These are phyloP conservation scores for Fagopyrum esculentum DNA, from an alignment of 148 eudicot species.

Conservation along the genomic window DNA sequence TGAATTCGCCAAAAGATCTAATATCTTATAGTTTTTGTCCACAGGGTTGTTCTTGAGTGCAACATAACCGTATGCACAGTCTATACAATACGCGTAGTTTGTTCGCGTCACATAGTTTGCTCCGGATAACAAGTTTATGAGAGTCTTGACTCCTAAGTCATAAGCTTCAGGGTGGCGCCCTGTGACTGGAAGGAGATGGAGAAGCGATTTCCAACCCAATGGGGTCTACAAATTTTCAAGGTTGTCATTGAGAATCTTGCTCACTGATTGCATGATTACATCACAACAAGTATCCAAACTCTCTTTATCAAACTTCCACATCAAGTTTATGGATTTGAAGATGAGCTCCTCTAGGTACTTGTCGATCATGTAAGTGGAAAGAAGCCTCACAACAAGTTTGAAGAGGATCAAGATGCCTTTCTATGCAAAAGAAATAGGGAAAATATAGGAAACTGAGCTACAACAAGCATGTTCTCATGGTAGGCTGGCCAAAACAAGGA, in stretches of 20 bases:
- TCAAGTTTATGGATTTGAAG: constrained; percentile 66
- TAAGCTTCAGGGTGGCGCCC: no score
- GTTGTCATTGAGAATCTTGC: constrained; percentile 45
- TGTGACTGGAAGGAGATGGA: no score
- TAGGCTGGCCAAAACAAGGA: constrained; percentile 65
- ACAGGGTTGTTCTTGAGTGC: constrained; percentile 64
- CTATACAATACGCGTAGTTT: constrained; percentile 62
- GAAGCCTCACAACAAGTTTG: constrained; percentile 44
- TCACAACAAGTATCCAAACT: constrained; percentile 62
- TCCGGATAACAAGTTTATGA: no score
- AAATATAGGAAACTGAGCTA: constrained; percentile 69
- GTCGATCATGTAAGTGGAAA: constrained; percentile 43
- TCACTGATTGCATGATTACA: constrained; percentile 38
- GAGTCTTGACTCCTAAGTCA: no score
- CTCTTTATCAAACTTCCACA: constrained; percentile 80
- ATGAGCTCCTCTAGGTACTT: constrained; percentile 61
- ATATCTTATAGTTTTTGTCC: constrained; percentile 65
- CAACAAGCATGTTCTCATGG: constrained; percentile 54
- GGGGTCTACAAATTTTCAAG: constrained; percentile 53
- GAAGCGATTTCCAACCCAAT: no score
- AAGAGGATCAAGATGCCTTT: no score
- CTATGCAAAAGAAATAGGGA: constrained; percentile 70
- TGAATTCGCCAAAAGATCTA: no score
- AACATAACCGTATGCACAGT: constrained; percentile 77
- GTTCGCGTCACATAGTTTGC: no score